A percentile compares a stretch with the other conserved stretches of the same genome.
phyloP scores from a whole-genome alignment of 2,329 filamentous ascomycete genomes.

The Colletotrichum neosansevieriae region DNA sequence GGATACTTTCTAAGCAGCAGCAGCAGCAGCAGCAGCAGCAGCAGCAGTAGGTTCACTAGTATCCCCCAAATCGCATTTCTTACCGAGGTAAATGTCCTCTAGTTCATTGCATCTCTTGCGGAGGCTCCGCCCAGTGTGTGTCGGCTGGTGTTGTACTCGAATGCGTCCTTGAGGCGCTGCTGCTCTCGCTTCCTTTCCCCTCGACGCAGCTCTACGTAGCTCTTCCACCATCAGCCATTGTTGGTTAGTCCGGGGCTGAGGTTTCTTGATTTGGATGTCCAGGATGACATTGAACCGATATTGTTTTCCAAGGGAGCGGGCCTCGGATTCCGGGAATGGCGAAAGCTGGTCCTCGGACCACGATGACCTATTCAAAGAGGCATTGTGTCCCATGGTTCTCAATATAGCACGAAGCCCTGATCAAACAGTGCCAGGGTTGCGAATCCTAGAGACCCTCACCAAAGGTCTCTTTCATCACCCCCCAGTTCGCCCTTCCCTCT shows the following conservation, averaged over 20 bases:
- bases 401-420: neutral
- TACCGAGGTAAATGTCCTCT: neutral
- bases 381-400: neutral
- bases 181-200: conserved; percentile 6
- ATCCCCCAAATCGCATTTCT: too few relatives aligned
- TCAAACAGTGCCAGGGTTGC: conserved; percentile 14
- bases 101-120: too few relatives aligned
- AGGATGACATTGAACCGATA: neutral
- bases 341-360: neutral
- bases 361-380: neutral
- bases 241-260: neutral
- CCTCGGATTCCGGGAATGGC: neutral
- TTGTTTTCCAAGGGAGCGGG: neutral
- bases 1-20: neutral
- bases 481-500: neutral
- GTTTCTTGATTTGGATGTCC: neutral
- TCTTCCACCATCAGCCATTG: neutral
- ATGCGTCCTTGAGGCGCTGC: conserved; percentile 19
- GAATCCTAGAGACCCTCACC: conserved; percentile 8
- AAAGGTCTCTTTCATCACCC: conserved; percentile 11
- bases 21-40: neutral
- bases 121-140: neutral
- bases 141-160: neutral
- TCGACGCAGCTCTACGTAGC: neutral
- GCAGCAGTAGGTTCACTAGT: neutral